These are phyloP conservation scores for Incumbomyces lentus DNA, from an alignment of 2,329 filamentous ascomycete species.

Conservation along the genomic window DNA sequence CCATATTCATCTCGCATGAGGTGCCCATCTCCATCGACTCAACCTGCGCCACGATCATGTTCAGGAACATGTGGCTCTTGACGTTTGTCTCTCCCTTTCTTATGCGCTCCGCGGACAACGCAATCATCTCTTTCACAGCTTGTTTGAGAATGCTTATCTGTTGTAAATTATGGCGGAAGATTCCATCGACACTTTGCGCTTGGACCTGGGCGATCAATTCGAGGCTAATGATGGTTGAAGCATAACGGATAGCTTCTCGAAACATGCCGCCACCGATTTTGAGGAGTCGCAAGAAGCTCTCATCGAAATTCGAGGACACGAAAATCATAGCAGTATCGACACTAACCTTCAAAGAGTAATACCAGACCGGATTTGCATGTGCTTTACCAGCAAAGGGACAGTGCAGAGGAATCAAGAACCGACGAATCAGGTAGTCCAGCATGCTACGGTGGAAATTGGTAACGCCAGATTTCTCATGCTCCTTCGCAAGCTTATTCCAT, in stretches of 20 bases:
- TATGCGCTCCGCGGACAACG: slow-evolving; percentile 22
- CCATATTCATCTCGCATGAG: background rate
- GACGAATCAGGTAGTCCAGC: slow-evolving; percentile 24
- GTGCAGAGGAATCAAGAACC: slow-evolving; percentile 24
- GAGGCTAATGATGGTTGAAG: slow-evolving; percentile 30
- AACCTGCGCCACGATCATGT: slow-evolving; percentile 21
- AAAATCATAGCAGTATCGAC: slow-evolving; percentile 28
- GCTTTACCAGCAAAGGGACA: slow-evolving; percentile 27
- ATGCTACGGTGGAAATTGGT: slow-evolving; percentile 16
- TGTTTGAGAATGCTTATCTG: slow-evolving; percentile 26
- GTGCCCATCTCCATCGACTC: slow-evolving; percentile 9
- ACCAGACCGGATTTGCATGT: slow-evolving; percentile 25
- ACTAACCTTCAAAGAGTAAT: slow-evolving; percentile 30
- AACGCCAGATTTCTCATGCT: slow-evolving; percentile 13
- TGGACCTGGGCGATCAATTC: slow-evolving; percentile 28
- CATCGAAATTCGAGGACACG: slow-evolving; percentile 24
- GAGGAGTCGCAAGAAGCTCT: slow-evolving; percentile 23
- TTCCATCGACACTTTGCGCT: slow-evolving; percentile 21
- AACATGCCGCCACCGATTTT: slow-evolving; percentile 27
- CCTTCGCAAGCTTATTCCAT: slow-evolving; percentile 17
- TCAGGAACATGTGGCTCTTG: slow-evolving; percentile 23
- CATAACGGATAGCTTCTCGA: slow-evolving; percentile 22
- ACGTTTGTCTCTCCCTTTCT: slow-evolving; percentile 25
- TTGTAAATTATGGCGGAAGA: slow-evolving; percentile 22
- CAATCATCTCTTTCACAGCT: slow-evolving; percentile 18